Conservation (phyloP, 345 rosid genomes). For the Syzygium oleosum region DNA sequence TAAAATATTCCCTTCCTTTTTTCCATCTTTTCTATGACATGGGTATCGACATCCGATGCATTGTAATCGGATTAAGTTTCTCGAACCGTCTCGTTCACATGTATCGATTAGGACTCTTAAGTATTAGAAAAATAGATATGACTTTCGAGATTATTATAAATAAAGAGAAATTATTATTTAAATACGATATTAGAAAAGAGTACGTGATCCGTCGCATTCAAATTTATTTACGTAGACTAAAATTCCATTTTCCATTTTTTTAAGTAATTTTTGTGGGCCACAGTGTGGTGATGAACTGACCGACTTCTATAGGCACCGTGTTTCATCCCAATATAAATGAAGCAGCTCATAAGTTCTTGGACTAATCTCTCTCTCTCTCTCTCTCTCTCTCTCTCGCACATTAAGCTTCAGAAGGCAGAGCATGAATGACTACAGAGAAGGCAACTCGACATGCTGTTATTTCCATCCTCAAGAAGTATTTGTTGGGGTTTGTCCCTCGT, state of each 20-base stretch:
- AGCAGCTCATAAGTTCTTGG: background rate
- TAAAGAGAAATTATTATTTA: background rate
- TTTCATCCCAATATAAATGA: background rate
- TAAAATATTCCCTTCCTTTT: background rate
- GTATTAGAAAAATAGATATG: background rate
- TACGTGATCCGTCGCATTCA: background rate
- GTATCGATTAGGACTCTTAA: background rate
- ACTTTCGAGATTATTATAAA: background rate
- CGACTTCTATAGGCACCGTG: background rate
- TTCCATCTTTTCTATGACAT: background rate
- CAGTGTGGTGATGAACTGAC: background rate
- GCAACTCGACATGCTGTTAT: conserved; percentile 38
- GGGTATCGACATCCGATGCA: background rate
- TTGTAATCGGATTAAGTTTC: background rate
- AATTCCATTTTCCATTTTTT: background rate
- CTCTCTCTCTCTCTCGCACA: background rate
- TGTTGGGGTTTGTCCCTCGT: conserved; percentile 73
- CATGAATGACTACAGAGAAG: conserved; percentile 53
- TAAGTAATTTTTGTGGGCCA: background rate
- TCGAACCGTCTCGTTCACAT: background rate
- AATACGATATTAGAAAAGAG: too few species aligned
- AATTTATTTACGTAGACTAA: background rate
- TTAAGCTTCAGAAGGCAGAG: background rate
- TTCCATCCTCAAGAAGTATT: conserved; percentile 63
- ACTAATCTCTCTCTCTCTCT: background rate